Evolutionary conservation across 1,284 basidiomycete species (phyloP).

Genomic region (Naganishia cerealis): DNA sequence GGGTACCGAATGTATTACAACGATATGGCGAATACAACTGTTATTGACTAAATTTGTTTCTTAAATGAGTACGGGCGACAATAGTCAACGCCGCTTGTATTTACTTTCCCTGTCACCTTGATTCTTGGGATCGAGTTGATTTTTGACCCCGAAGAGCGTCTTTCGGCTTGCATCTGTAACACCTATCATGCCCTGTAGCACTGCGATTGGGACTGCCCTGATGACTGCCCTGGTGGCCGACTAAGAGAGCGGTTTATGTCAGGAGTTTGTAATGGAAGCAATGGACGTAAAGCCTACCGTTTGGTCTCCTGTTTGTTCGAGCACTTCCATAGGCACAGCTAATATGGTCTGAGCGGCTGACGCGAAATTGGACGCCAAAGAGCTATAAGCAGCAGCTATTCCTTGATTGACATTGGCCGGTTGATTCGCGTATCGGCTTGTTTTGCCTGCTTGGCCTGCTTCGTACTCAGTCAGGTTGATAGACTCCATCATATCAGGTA

Average conservation of each 20-base stretch:
- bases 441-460: conserved; percentile 61
- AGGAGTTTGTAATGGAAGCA: not conserved
- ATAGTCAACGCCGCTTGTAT: conserved; percentile 62
- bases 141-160: conserved; percentile 86
- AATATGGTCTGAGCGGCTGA: conserved; percentile 96
- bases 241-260: conserved; percentile 53
- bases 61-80: not conserved
- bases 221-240: conserved; percentile 88
- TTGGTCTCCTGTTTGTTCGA: conserved; percentile 84
- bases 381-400: conserved; percentile 83
- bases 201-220: conserved; percentile 92
- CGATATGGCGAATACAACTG: conserved; percentile 8
- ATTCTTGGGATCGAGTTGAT: conserved; percentile 77
- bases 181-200: conserved; percentile 93
- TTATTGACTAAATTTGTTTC: not conserved
- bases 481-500: conserved; percentile 40
- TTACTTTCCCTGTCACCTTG: conserved; percentile 79
- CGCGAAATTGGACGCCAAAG: conserved; percentile 77
- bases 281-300: conserved; percentile 41
- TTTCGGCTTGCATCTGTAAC: conserved; percentile 94
- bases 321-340: conserved; percentile 98
- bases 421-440: conserved; percentile 88
- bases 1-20: conserved; percentile 3
- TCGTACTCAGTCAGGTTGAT: conserved; percentile 59
- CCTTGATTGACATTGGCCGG: conserved; percentile 81